Percentiles rank a stretch among this genome's conserved stretches.
Evolutionary conservation across 202 grass and related monocot genomes (phyloP).

Genomic region (Bolboschoenoplectus hybrid): DNA sequence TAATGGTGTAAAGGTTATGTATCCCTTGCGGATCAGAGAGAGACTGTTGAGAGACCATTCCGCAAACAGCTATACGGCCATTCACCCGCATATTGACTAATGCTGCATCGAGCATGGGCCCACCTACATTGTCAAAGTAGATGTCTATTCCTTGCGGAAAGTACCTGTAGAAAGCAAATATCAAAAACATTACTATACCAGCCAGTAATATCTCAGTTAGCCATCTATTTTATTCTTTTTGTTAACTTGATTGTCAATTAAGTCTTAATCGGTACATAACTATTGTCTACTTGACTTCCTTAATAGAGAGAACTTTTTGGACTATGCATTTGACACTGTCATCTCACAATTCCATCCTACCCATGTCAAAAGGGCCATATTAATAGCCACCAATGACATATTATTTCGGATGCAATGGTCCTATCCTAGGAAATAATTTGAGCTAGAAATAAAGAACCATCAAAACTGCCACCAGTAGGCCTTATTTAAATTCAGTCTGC

Average conservation of each 20-base stretch:
- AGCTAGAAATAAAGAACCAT: not conserved
- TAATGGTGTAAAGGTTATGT: slow-evolving; percentile 58
- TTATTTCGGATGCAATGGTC: not conserved
- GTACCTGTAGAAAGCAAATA: slow-evolving; percentile 47
- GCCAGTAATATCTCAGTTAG: not conserved
- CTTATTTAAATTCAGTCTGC: not conserved
- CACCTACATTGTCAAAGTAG: slow-evolving; percentile 88
- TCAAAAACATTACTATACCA: too few species aligned
- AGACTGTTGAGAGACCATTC: slow-evolving; percentile 82
- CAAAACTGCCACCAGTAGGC: not conserved
- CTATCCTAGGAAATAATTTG: not conserved
- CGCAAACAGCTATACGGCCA: slow-evolving; percentile 78
- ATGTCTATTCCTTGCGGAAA: slow-evolving; percentile 89
- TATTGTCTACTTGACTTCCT: not conserved
- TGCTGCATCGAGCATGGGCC: slow-evolving; percentile 78
- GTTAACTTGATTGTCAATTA: not conserved
- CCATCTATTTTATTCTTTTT: not conserved
- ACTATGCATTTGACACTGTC: not conserved
- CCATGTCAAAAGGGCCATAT: not conserved
- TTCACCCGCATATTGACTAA: slow-evolving; percentile 77
- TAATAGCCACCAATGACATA: not conserved
- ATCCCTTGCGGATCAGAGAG: slow-evolving; percentile 56
- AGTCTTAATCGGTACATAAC: not conserved
- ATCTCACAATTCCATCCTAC: not conserved
- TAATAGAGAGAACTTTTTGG: not conserved